Base-by-base conservation (phyloP, 176 grass and related monocot genomes). In the Oryza longistaminata region DNA sequence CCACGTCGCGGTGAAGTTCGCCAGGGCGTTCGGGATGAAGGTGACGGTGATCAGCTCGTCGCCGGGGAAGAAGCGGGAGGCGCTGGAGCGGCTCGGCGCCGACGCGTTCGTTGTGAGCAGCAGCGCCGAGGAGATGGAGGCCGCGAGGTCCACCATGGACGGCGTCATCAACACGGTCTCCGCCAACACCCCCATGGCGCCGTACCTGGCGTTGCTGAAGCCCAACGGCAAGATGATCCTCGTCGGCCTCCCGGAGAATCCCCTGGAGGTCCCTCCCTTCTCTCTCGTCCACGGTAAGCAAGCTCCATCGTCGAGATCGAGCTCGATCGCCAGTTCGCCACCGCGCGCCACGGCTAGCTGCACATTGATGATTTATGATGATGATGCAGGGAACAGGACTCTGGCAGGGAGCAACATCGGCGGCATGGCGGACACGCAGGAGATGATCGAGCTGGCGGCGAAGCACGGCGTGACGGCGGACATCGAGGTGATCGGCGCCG, bases 161-260 rank as follows among this genome's bases (percentile, higher is more conserved):
- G 76, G 81, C 66, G 42, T 91, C 74, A 75, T 88, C 31, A 70
- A 87, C 81, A 91, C 89, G 27, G 89, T 87, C 50, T 83, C 89
- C 17, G 75, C 76, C 2, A 24, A 62, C 42, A 85, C 83, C 58
- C 75, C 44, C 7, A 37, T 84, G 11, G 68, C 48, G 27, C 58
- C 89, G 71, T 31, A 31, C 43, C 40, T 90, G 0, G 52, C 29
- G 64, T 25, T 90, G 1, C 66, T 90, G 17, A 90, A 86, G 83
- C 64, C 62, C 7, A 49, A 16, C 73, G 88, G 25, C 2, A 70
- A 78, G 78, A 77, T 87, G 48, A 76, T 90, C 17, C 2, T 90
- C 27, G 15, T 90, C 3, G 88, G 84, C 15, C 79, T 16, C 22
- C 43, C 73, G 24, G 27, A 4, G 13, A 65, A 87, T 53, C 73